These are phyloP conservation scores for Obelidium mucronatum DNA, from an alignment of 192 early-diverging fungal genomes.

Conservation along the genomic window DNA sequence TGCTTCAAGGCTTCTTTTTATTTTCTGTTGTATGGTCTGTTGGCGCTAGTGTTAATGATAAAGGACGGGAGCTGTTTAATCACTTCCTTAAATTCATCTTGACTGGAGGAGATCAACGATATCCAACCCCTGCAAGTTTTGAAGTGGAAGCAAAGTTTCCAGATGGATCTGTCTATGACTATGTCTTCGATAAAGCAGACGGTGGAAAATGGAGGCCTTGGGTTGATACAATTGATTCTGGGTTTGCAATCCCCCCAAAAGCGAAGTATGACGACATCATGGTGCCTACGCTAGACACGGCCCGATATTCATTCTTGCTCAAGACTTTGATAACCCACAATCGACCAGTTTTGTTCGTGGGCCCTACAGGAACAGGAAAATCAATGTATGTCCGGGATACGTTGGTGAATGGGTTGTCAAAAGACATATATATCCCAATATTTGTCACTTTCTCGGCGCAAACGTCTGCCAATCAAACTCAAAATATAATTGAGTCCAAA, in stretches of 20 bases:
- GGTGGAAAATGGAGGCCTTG: slow-evolving; percentile 56
- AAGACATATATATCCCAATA: slow-evolving; percentile 56
- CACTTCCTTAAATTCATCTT: slow-evolving; percentile 38
- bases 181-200: slow-evolving; percentile 52
- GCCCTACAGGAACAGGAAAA: slow-evolving; percentile 68
- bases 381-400: slow-evolving; percentile 68
- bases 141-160: slow-evolving; percentile 53
- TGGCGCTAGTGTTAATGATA: slow-evolving; percentile 58
- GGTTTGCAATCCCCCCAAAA: slow-evolving; percentile 59
- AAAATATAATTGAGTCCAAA: slow-evolving; percentile 68
- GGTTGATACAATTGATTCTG: slow-evolving; percentile 54
- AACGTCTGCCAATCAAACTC: slow-evolving; percentile 67
- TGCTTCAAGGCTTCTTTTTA: slow-evolving; percentile 57
- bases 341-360: slow-evolving; percentile 64
- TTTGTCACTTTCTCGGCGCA: slow-evolving; percentile 70
- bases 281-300: slow-evolving; percentile 68
- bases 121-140: slow-evolving; percentile 41
- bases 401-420: slow-evolving; percentile 55
- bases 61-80: slow-evolving; percentile 55
- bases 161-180: slow-evolving; percentile 59
- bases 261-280: slow-evolving; percentile 66
- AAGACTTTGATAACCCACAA: slow-evolving; percentile 54
- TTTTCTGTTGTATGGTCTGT: slow-evolving; percentile 63
- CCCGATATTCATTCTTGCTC: slow-evolving; percentile 60
- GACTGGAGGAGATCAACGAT: slow-evolving; percentile 32